Percentiles rank a stretch among this genome's conserved stretches.
These are phyloP conservation scores for Peribolospora kevripleyi DNA, from an alignment of 768 basidiomycete species.

Conservation along the genomic window DNA sequence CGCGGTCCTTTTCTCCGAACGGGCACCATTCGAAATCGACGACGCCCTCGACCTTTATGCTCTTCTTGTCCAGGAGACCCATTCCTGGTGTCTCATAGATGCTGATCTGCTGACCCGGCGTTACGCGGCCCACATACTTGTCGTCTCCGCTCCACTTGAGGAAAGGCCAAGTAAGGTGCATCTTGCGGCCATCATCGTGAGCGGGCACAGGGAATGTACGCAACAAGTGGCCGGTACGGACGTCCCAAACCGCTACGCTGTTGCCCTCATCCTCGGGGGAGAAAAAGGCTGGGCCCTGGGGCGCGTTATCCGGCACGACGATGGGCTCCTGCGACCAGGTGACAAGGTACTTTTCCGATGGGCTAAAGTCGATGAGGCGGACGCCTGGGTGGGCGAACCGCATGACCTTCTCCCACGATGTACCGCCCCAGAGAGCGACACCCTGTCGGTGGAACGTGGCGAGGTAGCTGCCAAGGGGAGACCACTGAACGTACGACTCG, in stretches of 20 bases:
- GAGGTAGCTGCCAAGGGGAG: conserved; percentile 80
- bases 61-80: conserved; percentile 86
- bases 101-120: conserved; percentile 77
- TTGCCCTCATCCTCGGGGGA: conserved; percentile 89
- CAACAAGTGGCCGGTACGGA: conserved; percentile 72
- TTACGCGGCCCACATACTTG: conserved; percentile 70
- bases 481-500: conserved; percentile 91
- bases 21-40: conserved; percentile 98
- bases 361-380: conserved; percentile 89
- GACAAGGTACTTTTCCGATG: conserved; percentile 83
- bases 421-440: conserved; percentile 83
- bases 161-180: conserved; percentile 58
- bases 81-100: conserved; percentile 87
- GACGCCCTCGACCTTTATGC: conserved; percentile 88
- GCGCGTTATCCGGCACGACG: conserved; percentile 37
- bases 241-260: conserved; percentile 93
- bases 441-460: conserved; percentile 86
- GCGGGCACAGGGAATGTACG: conserved; percentile 60
- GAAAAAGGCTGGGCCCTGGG: conserved; percentile 28
- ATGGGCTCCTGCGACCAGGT: conserved; percentile 95
- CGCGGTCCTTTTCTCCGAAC: conserved; percentile 63
- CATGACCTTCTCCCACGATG: conserved; percentile 64
- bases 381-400: conserved; percentile 88
- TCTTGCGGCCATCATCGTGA: conserved; percentile 32
- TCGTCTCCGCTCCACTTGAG: conserved; percentile 97